phyloP scores from a whole-genome alignment of 2,329 filamentous ascomycete species.

The Leptographium galeiforme region DNA sequence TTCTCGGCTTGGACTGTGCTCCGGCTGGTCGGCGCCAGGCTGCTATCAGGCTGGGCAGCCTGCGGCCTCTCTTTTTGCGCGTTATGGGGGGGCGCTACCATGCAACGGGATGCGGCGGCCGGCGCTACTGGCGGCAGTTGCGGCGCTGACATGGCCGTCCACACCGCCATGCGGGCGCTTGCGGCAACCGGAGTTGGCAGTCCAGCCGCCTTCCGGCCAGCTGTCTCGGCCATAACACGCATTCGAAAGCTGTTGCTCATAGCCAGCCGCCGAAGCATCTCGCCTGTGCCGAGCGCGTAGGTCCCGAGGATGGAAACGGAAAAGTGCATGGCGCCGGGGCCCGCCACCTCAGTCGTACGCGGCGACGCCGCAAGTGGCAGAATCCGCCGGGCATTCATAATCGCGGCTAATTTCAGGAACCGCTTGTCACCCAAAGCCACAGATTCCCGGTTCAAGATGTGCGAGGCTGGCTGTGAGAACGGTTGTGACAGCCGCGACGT shows the following conservation, averaged over 20 bases:
- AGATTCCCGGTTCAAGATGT: constrained; percentile 51
- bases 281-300: constrained; percentile 13
- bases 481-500: constrained; percentile 58
- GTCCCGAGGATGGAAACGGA: background rate
- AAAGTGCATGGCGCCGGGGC: background rate
- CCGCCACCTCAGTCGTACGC: background rate
- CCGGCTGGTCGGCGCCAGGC: no score
- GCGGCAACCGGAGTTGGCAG: background rate
- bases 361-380: background rate
- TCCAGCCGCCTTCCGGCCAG: background rate
- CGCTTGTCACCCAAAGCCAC: constrained; percentile 29
- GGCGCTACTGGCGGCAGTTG: background rate
- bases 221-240: constrained; percentile 25
- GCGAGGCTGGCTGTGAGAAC: constrained; percentile 55
- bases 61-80: no score
- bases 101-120: background rate
- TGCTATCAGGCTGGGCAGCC: background rate
- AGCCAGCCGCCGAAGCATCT: constrained; percentile 48
- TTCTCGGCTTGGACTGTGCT: no score
- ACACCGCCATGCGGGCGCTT: background rate
- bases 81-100: background rate
- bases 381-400: constrained; percentile 21
- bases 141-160: background rate
- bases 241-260: constrained; percentile 48
- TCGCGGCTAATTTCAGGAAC: constrained; percentile 33